These are phyloP conservation scores for Pseudocercospora fuligena DNA, from an alignment of 2,329 filamentous ascomycete species.

Conservation along the genomic window DNA sequence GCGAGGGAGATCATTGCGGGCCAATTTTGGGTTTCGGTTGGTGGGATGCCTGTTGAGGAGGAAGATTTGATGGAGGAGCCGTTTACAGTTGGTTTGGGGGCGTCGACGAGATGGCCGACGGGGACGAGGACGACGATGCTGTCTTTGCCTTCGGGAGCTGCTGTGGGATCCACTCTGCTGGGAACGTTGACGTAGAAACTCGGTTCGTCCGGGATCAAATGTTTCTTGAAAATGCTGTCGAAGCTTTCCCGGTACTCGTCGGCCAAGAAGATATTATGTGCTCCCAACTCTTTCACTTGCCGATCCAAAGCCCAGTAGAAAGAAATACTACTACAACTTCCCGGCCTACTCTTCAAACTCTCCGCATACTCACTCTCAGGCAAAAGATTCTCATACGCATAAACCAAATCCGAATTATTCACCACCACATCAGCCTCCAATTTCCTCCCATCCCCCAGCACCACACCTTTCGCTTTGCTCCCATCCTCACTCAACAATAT, in stretches of 20 bases:
- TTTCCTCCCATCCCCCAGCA: conserved; percentile 62
- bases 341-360: conserved; percentile 55
- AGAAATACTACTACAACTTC: conserved; percentile 74
- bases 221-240: conserved; percentile 73
- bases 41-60: conserved; percentile 43
- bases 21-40: conserved; percentile 63
- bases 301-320: conserved; percentile 75
- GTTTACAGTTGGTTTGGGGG: conserved; percentile 44
- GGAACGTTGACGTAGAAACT: conserved; percentile 81
- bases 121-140: conserved; percentile 72
- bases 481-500: conserved; percentile 61
- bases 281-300: conserved; percentile 65
- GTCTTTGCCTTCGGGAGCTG: conserved; percentile 69
- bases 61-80: conserved; percentile 27
- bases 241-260: conserved; percentile 75
- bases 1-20: conserved; percentile 62
- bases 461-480: conserved; percentile 62
- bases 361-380: conserved; percentile 53
- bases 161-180: conserved; percentile 68
- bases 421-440: conserved; percentile 69
- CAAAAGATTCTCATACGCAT: conserved; percentile 73
- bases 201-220: conserved; percentile 69
- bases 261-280: conserved; percentile 79
- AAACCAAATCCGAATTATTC: conserved; percentile 75
- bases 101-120: conserved; percentile 66